Conservation (phyloP, 768 basidiomycete species). For the Tulasnella calospora region DNA sequence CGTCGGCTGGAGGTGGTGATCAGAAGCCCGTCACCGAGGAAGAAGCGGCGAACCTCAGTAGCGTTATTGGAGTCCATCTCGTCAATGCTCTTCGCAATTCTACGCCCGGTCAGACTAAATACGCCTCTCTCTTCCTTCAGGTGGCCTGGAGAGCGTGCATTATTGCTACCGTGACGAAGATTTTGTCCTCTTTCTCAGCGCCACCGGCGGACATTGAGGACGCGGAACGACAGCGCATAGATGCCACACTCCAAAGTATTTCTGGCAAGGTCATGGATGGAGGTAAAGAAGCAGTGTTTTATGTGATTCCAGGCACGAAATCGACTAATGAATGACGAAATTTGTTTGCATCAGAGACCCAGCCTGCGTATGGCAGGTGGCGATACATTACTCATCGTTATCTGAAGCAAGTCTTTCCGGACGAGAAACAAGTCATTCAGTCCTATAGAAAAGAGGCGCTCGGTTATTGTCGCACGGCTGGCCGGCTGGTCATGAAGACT, state of each 20-base stretch:
- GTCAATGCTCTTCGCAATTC: not conserved
- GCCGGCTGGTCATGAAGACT: slow-evolving; percentile 57
- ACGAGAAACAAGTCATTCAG: not conserved
- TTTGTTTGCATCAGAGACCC: not conserved
- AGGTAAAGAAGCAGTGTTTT: not conserved
- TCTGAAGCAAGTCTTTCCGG: not conserved
- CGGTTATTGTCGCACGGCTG: slow-evolving; percentile 39
- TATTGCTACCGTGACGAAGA: not conserved
- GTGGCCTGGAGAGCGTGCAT: not conserved
- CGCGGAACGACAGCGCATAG: not conserved
- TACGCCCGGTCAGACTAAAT: too few species aligned
- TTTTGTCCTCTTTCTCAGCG: not conserved
- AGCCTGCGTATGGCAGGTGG: not conserved
- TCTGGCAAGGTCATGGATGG: not conserved
- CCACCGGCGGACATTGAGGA: not conserved
- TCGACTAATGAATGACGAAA: not conserved
- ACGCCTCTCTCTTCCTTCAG: too few species aligned
- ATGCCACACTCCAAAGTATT: not conserved
- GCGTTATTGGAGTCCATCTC: not conserved
- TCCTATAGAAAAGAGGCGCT: not conserved
- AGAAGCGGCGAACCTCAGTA: not conserved
- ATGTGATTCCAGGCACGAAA: too few species aligned
- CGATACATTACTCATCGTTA: not conserved
- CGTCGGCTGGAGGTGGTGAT: not conserved
- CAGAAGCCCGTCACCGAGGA: not conserved